Conservation (phyloP, 202 grass and related monocot genomes). For the Brachypodium distachyon region DNA sequence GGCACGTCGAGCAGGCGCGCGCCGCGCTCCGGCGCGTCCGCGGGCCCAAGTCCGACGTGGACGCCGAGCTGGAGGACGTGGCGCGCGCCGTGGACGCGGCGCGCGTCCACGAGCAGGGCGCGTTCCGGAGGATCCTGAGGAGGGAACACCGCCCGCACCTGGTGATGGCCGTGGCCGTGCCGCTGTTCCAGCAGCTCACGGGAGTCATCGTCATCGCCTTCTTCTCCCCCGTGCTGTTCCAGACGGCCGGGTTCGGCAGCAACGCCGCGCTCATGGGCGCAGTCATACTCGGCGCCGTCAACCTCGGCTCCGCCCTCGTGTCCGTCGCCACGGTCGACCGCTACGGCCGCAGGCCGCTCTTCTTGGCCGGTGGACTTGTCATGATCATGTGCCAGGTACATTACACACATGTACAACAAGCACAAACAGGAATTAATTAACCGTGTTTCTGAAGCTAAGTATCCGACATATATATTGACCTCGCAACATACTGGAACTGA, state of each 20-base stretch:
- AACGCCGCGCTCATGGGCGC: conserved; percentile 53
- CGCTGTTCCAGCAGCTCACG: conserved; percentile 71
- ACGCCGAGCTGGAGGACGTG: conserved; percentile 56
- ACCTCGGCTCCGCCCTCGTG: conserved; percentile 45
- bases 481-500: neutral
- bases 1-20: conserved; percentile 41
- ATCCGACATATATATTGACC: neutral
- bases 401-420: neutral
- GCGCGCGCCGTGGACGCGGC: conserved; percentile 22
- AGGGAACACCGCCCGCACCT: conserved; percentile 65
- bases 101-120: conserved; percentile 31
- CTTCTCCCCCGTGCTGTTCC: conserved; percentile 77
- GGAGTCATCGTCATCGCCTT: conserved; percentile 57
- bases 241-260: conserved; percentile 62
- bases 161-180: conserved; percentile 47
- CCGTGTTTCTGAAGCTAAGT: neutral
- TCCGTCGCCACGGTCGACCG: conserved; percentile 46
- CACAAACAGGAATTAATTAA: neutral
- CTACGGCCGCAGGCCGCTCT: conserved; percentile 41
- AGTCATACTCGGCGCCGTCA: conserved; percentile 57
- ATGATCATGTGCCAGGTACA: conserved; percentile 57
- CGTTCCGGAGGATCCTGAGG: conserved; percentile 44
- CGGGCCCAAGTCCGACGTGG: conserved; percentile 41
- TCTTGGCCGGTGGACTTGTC: conserved; percentile 40
- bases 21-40: conserved; percentile 42